These are phyloP conservation scores for Artemisia argyi DNA, from an alignment of 129 eudicot species.

Conservation along the genomic window DNA sequence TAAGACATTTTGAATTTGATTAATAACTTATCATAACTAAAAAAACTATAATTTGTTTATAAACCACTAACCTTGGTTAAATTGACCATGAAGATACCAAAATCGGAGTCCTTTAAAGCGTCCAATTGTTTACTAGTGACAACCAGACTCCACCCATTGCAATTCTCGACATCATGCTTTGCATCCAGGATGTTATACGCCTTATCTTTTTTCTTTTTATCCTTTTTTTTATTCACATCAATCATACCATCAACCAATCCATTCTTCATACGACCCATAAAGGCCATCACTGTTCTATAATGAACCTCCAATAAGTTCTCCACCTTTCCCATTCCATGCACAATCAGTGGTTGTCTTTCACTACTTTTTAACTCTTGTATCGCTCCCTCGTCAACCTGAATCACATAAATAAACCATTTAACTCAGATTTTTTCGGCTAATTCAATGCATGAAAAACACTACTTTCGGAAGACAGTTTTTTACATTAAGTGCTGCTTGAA, in stretches of 20 bases:
- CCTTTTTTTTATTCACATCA: constrained; percentile 34
- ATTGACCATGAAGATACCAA: constrained; percentile 77
- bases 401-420: background rate
- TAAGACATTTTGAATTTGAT: background rate
- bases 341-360: constrained; percentile 47
- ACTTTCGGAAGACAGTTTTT: background rate
- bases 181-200: constrained; percentile 52
- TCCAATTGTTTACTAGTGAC: constrained; percentile 49
- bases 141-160: constrained; percentile 76
- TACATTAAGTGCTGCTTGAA: constrained; percentile 78
- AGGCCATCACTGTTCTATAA: constrained; percentile 33
- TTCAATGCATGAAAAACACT: background rate
- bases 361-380: constrained; percentile 50
- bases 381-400: constrained; percentile 56
- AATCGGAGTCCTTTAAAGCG: constrained; percentile 42
- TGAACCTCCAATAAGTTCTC: constrained; percentile 40
- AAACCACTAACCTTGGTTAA: constrained; percentile 48
- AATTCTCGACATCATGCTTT: constrained; percentile 60
- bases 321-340: constrained; percentile 41
- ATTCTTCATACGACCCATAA: constrained; percentile 36
- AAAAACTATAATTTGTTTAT: background rate
- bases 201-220: background rate
- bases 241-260: constrained; percentile 23
- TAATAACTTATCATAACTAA: background rate
- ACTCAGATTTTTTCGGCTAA: too few relatives aligned